These are phyloP conservation scores for Fusarium setosum DNA, from an alignment of 2,329 filamentous ascomycete species.

Conservation along the genomic window DNA sequence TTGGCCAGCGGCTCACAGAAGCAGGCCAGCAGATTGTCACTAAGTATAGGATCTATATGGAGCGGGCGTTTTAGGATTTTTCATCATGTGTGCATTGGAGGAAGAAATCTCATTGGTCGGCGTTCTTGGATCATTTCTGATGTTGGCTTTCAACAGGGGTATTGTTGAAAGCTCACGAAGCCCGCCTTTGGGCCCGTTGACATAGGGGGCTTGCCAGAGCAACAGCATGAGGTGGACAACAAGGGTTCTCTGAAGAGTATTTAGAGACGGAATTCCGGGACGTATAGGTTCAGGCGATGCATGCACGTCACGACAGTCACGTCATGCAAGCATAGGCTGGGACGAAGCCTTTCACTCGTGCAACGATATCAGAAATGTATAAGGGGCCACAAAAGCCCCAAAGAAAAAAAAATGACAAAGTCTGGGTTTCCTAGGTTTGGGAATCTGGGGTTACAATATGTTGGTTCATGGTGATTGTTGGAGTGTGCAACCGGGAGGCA, in stretches of 20 bases:
- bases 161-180: conserved; percentile 9
- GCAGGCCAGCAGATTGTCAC: conserved; percentile 39
- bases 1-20: conserved; percentile 41
- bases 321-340: conserved; percentile 2
- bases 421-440: background rate
- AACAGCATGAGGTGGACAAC: conserved; percentile 1
- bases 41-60: conserved; percentile 30
- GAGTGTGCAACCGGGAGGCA: background rate
- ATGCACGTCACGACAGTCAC: too few relatives aligned
- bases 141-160: conserved; percentile 2
- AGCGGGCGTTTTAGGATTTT: conserved; percentile 42
- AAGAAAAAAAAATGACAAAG: conserved; percentile 17
- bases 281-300: conserved; percentile 1
- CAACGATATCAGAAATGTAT: background rate
- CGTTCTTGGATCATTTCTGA: conserved; percentile 33
- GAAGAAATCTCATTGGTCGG: conserved; percentile 40
- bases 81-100: conserved; percentile 23
- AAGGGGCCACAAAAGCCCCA: background rate
- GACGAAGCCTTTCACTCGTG: conserved; percentile 2
- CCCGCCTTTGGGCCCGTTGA: background rate
- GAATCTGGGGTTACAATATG: background rate
- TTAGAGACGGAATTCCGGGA: background rate
- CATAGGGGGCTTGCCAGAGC: background rate
- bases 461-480: conserved; percentile 1
- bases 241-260: background rate